Evolutionary conservation across 2,329 filamentous ascomycete genomes (phyloP), one percentile per base, ranked within the genome.

Genomic region (Pezicula neosporulosa): DNA sequence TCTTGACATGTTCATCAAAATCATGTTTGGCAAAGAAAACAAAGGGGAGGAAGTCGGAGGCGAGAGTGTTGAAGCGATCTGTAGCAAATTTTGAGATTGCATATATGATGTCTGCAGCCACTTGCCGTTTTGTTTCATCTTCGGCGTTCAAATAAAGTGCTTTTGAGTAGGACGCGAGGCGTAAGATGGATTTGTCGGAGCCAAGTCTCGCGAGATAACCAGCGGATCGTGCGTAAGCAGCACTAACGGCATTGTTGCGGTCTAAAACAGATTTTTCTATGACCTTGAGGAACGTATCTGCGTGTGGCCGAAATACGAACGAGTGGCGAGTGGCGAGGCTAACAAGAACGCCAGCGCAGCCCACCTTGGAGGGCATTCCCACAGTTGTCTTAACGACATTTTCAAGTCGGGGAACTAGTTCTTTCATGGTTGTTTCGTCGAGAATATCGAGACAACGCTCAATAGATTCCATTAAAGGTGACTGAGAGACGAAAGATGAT

Each of bases 341-440:
- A 7, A 89, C 87, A 30, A 99, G 77, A 2, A 97, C 85, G 50
- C 90, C 83, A 57, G 87, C 89, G 63, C 91, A 95, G 36, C 91
- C 94, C 44, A 97, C 87, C 72, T 97, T 97, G 0, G 91, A 95
- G 2, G 93, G 93, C 71, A 97, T 85, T 1, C 92, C 93, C 36
- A 99, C 85, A 1, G 92, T 89, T 24, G 81, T 85, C 66, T 93
- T 94, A 70, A 97, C 90, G 0, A 88, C 86, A 28, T 80, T 78
- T 66, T 94, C 87, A 0, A 99, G 77, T 42, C 77, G 81, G 2
- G 85, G 83, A 35, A 86, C 83, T 9, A 97, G 76, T 18, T 84
- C 77, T 43, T 79, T 78, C 83, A 97, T 93, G n/a, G 87, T 85
- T 4, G 77, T 72, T 6, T 83, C 85, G 63, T 97, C 90, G 2